Conservation (phyloP, 768 basidiomycete genomes). For the Leccinum rimulosum region DNA sequence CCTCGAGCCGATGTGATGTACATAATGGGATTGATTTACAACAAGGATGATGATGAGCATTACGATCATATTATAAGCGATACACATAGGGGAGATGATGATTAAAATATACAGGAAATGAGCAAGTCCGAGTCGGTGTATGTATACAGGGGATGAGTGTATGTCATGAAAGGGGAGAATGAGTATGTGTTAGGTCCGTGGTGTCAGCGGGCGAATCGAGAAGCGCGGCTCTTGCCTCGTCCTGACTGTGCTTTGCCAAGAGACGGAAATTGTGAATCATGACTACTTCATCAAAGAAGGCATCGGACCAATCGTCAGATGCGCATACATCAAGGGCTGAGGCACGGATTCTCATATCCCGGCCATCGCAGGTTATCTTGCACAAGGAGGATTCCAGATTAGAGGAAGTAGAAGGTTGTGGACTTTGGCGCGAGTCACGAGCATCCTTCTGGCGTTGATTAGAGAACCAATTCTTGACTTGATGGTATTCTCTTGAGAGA, state of each 20-base stretch:
- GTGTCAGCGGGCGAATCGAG: conserved; percentile 23
- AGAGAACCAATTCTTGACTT: conserved; percentile 68
- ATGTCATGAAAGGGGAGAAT: conserved; percentile 22
- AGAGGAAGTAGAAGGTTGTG: conserved; percentile 32
- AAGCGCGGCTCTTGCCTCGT: conserved; percentile 31
- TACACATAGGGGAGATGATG: conserved; percentile 30
- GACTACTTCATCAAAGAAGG: conserved; percentile 59
- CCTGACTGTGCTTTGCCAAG: conserved; percentile 37
- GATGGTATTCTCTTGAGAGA: conserved; percentile 48
- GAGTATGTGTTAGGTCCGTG: conserved; percentile 24
- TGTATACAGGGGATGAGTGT: conserved; percentile 28
- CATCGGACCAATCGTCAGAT: conserved; percentile 55
- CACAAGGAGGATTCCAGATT: conserved; percentile 35
- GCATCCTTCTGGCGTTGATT: conserved; percentile 56
- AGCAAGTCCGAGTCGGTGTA: conserved; percentile 22
- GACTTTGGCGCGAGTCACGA: conserved; percentile 35
- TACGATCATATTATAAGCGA: conserved; percentile 32
- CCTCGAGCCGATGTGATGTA: conserved; percentile 20
- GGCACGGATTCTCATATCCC: conserved; percentile 46
- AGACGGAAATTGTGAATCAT: conserved; percentile 54
- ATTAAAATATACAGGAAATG: conserved; percentile 37
- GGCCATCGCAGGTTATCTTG: conserved; percentile 36
- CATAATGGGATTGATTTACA: conserved; percentile 26
- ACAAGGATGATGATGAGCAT: conserved; percentile 24
- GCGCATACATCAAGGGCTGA: conserved; percentile 44